Evolutionary conservation across 805 yeast genomes (phyloP).

Genomic region (Deakozyma indianensis): DNA sequence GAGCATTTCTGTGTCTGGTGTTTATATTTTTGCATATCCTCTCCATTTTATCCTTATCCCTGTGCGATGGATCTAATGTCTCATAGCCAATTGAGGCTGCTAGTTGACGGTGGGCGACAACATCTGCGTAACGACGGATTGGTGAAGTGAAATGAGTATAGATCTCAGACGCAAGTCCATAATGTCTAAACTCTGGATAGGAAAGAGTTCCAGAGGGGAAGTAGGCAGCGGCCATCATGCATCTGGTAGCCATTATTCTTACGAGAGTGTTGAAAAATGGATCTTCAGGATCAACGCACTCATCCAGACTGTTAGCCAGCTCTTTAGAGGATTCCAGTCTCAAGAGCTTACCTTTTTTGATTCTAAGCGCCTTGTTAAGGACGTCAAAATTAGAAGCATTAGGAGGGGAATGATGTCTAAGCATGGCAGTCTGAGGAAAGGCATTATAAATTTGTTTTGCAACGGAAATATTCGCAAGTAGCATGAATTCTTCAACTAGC

Average conservation of each 20-base stretch:
- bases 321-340: conserved; percentile 79
- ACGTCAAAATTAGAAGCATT: conserved; percentile 86
- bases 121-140: conserved; percentile 93
- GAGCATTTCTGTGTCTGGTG: conserved; percentile 92
- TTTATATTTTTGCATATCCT: conserved; percentile 77
- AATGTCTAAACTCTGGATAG: conserved; percentile 85
- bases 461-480: conserved; percentile 90
- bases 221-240: conserved; percentile 99
- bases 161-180: conserved; percentile 93
- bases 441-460: conserved; percentile 86
- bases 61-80: conserved; percentile 60
- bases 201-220: conserved; percentile 84
- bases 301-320: conserved; percentile 84
- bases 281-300: conserved; percentile 70
- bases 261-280: conserved; percentile 85
- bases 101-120: conserved; percentile 91
- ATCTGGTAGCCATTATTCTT: conserved; percentile 93
- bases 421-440: conserved; percentile 96
- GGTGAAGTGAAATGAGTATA: conserved; percentile 99
- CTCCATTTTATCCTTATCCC: conserved; percentile 86
- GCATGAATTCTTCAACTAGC: conserved; percentile 95
- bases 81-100: conserved; percentile 98
- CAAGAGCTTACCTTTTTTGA: conserved; percentile 59
- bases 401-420: conserved; percentile 96
- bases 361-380: conserved; percentile 76